Evolutionary conservation across 306 rosid genomes (phyloP).

Genomic region (Geum urbanum): DNA sequence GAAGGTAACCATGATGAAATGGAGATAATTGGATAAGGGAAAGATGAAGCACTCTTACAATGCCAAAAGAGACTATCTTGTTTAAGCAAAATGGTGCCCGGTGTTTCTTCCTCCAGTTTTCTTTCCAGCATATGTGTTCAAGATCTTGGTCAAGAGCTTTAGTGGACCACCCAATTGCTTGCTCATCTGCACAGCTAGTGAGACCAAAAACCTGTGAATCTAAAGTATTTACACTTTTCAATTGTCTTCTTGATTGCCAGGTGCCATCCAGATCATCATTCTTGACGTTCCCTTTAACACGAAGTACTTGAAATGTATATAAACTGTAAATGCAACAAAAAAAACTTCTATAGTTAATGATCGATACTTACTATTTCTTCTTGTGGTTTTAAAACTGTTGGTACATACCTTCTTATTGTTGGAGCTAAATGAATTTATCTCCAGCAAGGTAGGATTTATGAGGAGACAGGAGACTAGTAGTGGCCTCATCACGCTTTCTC

Average conservation of each 20-base stretch:
- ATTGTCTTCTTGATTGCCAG: slow-evolving; percentile 33
- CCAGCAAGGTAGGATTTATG: slow-evolving; percentile 68
- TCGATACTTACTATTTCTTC: background rate
- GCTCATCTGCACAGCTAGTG: slow-evolving; percentile 49
- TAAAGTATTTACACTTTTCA: slow-evolving; percentile 30
- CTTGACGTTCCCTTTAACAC: slow-evolving; percentile 22
- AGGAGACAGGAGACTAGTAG: slow-evolving; percentile 51
- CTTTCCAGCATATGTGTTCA: slow-evolving; percentile 75
- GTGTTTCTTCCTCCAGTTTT: slow-evolving; percentile 27
- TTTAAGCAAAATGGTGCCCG: slow-evolving; percentile 57
- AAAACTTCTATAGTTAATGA: slow-evolving; percentile 8
- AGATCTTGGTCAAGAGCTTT: slow-evolving; percentile 43
- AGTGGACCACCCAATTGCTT: slow-evolving; percentile 71
- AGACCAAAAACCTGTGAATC: slow-evolving; percentile 44
- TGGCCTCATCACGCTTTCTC: slow-evolving; percentile 51
- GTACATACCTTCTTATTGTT: slow-evolving; percentile 74
- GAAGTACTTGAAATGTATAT: slow-evolving; percentile 32
- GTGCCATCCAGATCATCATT: slow-evolving; percentile 19
- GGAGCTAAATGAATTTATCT: slow-evolving; percentile 68
- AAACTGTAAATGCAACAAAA: slow-evolving; percentile 54
- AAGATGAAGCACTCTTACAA: slow-evolving; percentile 44
- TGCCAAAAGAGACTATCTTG: slow-evolving; percentile 48
- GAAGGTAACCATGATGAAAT: slow-evolving; percentile 8
- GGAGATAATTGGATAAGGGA: slow-evolving; percentile 20
- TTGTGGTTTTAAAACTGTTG: slow-evolving; percentile 11